Base-by-base conservation (phyloP, 805 yeast genomes). In the Metschnikowia reukaufii region DNA sequence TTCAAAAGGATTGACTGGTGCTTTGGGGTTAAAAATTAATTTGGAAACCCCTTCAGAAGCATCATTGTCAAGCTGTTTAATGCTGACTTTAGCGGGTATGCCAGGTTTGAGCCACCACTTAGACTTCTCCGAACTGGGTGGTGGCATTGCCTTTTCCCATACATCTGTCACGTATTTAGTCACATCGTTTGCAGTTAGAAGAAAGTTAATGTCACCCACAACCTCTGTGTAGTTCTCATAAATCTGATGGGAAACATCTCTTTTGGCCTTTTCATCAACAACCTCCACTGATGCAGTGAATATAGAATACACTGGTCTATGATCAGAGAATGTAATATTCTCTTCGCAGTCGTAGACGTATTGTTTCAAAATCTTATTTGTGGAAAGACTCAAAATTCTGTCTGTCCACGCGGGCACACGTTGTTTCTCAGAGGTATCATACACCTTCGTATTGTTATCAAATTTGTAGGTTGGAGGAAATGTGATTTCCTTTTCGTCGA, bases 341-440 rank as follows among this genome's bases (percentile, higher is more conserved):
- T 73, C 78, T 8, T 75, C 79, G 42, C 84, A 73, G 12, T 80
- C 76, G 62, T 92, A 94, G 6, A 70, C 66, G 1, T 76, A 51
- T 51, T 86, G 92, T 37, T 68, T 73, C 47, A 91, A 63, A 9
- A 77, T 72, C 30, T 77, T 75, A 13, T 86, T 83, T 20, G 86
- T 71, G 3, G 76, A 67, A 45, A 72, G 57, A 58, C 82, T 83
- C 39, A 91, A 65, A 32, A 92, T 83, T 47, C 99, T 71, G 68
- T 94, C 99, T 2, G 98, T 91, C 99, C 99, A 94, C 0, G 99
- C 95, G 1, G 99, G 99, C 10, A 88, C 83, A 51, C 99, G 79
- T 65, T 83, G 84, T 65, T 94, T 94, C 59, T 92, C 98, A 34
- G 95, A 84, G 0, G 96, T 79, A 63, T 94, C 99, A 62, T 91